These are phyloP conservation scores for Fusarium hainanense DNA, from an alignment of 2,329 filamentous ascomycete species.

Conservation along the genomic window DNA sequence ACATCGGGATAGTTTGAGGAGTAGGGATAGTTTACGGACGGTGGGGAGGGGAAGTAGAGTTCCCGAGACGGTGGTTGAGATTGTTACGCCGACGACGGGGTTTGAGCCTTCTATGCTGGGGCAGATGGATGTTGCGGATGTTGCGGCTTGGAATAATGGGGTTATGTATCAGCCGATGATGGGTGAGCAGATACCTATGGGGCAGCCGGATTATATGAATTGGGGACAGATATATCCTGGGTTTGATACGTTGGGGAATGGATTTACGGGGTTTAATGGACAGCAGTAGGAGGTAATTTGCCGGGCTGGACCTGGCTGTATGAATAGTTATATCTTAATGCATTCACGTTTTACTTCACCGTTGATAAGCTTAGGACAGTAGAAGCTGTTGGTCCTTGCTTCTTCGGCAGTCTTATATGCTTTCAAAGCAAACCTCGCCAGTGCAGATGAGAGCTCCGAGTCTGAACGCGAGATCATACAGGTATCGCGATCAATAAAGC, in stretches of 20 bases:
- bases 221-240: conserved; percentile 46
- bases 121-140: conserved; percentile 27
- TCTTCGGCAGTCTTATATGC: too few species aligned
- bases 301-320: conserved; percentile 36
- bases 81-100: too few species aligned
- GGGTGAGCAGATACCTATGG: conserved; percentile 40
- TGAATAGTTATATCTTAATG: conserved; percentile 20
- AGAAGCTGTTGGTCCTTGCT: too few species aligned
- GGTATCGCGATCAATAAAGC: too few species aligned
- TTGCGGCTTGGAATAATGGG: conserved; percentile 48
- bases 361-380: too few species aligned
- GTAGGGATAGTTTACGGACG: conserved; percentile 29
- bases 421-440: too few species aligned
- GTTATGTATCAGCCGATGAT: conserved; percentile 43
- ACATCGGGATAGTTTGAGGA: conserved; percentile 49
- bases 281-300: conserved; percentile 24
- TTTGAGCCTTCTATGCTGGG: conserved; percentile 24
- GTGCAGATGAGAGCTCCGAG: too few species aligned
- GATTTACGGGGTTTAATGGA: conserved; percentile 44
- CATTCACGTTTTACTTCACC: accelerated
- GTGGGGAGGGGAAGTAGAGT: conserved; percentile 42
- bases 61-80: conserved; percentile 39
- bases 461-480: too few species aligned
- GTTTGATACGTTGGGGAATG: conserved; percentile 38
- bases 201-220: conserved; percentile 42